Conservation (phyloP, 495 filamentous ascomycete species). For the Lophiostoma macrostomum region DNA sequence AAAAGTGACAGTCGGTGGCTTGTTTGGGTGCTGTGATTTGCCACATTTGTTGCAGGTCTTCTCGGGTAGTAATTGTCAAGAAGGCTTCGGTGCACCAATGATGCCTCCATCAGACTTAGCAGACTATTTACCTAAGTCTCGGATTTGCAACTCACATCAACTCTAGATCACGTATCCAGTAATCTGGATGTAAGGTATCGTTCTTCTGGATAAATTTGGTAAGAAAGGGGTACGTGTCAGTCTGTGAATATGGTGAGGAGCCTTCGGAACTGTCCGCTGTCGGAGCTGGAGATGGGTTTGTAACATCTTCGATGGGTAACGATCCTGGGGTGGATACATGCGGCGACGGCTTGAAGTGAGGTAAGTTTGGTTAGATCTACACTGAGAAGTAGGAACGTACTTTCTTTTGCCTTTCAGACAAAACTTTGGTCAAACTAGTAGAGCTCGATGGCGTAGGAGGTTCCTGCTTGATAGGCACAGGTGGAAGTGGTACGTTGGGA, state of each 20-base stretch:
- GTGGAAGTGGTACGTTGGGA: not conserved
- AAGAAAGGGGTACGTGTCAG: slow-evolving; percentile 13
- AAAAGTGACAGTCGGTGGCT: slow-evolving; percentile 18
- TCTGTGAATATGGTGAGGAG: not conserved
- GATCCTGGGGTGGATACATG: not conserved
- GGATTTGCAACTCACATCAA: slow-evolving; percentile 19
- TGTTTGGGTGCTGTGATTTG: slow-evolving; percentile 14
- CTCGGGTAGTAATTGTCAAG: not conserved
- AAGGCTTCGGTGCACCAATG: slow-evolving; percentile 26
- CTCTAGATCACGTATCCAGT: slow-evolving; percentile 30
- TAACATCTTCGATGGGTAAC: slow-evolving; percentile 19
- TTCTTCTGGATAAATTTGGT: slow-evolving; percentile 16
- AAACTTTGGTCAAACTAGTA: not conserved
- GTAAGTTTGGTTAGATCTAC: not conserved
- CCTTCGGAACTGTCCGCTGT: not conserved
- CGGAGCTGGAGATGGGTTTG: slow-evolving; percentile 12
- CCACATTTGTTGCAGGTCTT: slow-evolving; percentile 24
- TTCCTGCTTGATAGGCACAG: not conserved
- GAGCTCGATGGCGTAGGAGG: not conserved
- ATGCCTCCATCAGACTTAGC: slow-evolving; percentile 8
- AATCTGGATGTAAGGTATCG: slow-evolving; percentile 11
- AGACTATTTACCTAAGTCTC: not conserved
- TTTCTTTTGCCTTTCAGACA: not conserved
- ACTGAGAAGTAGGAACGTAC: not conserved
- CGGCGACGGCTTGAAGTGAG: not conserved